Conservation (phyloP, 2,329 filamentous ascomycete species). For the Penicillium sp. region DNA sequence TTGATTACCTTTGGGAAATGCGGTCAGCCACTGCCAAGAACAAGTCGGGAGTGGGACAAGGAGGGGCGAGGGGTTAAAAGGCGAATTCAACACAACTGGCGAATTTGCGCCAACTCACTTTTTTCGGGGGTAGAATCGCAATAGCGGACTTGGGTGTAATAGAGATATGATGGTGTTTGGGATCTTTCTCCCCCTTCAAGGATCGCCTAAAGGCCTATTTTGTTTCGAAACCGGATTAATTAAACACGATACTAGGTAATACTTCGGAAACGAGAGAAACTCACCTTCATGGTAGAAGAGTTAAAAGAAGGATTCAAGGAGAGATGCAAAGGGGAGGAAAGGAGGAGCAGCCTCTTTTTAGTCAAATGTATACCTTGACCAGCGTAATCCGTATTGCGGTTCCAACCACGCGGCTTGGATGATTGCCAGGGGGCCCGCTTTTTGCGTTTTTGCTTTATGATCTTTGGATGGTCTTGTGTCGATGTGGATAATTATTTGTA, state of each 20-base stretch:
- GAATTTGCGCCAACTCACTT: slow-evolving; percentile 54
- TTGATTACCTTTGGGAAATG: slow-evolving; percentile 73
- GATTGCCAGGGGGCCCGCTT: slow-evolving; percentile 9
- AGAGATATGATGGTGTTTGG: slow-evolving; percentile 63
- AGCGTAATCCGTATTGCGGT: slow-evolving; percentile 17
- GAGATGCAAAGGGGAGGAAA: slow-evolving; percentile 9
- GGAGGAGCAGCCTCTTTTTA: slow-evolving; percentile 5
- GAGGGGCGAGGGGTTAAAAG: slow-evolving; percentile 3
- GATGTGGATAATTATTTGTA: no score
- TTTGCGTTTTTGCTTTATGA: background rate
- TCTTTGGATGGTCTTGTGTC: background rate
- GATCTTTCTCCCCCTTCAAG: slow-evolving; percentile 81
- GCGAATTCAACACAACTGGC: background rate
- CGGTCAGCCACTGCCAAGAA: slow-evolving; percentile 24
- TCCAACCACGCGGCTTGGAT: slow-evolving; percentile 14
- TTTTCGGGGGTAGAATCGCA: slow-evolving; percentile 88
- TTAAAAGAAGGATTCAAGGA: background rate
- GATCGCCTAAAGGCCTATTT: slow-evolving; percentile 74
- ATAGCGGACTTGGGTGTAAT: slow-evolving; percentile 82
- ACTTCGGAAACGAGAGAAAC: slow-evolving; percentile 3
- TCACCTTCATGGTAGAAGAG: slow-evolving; percentile 21
- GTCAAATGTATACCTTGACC: background rate
- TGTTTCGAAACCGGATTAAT: slow-evolving; percentile 9
- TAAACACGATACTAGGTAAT: slow-evolving; percentile 8
- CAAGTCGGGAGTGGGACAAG: slow-evolving; percentile 5